phyloP scores from a whole-genome alignment of 2,329 filamentous ascomycete species.

The Fusarium longipes region DNA sequence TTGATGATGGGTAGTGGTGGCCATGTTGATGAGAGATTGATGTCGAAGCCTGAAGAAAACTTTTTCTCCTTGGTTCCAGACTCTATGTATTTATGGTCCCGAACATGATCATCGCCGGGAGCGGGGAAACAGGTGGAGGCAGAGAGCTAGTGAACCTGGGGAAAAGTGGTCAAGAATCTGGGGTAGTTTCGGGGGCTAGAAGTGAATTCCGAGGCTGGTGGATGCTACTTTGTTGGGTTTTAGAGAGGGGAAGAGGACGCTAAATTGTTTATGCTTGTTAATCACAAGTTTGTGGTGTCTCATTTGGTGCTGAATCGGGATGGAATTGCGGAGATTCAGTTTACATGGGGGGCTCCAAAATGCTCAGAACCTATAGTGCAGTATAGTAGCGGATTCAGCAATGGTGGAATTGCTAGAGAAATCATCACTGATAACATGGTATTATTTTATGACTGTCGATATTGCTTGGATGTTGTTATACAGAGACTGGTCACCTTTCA shows the following conservation, averaged over 20 bases:
- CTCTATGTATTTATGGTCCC: slow-evolving; percentile 33
- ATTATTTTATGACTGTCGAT: background rate
- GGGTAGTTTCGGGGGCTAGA: slow-evolving; percentile 28
- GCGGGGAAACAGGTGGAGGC: slow-evolving; percentile 34
- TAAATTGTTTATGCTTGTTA: background rate
- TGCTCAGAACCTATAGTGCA: background rate
- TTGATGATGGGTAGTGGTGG: slow-evolving; percentile 18
- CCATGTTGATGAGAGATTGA: background rate
- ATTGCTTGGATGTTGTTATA: background rate
- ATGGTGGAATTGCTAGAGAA: background rate
- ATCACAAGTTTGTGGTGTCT: slow-evolving; percentile 3
- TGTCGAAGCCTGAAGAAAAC: slow-evolving; percentile 1
- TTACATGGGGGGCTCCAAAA: background rate
- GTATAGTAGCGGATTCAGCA: background rate
- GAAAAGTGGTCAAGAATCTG: slow-evolving; percentile 6
- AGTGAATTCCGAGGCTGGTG: slow-evolving; percentile 24
- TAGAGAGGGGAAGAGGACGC: slow-evolving; percentile 2
- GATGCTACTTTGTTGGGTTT: slow-evolving; percentile 10
- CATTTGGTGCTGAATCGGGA: slow-evolving; percentile 12
- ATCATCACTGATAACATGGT: background rate
- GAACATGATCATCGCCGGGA: slow-evolving; percentile 27
- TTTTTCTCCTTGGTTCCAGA: slow-evolving; percentile 1
- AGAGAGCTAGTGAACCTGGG: slow-evolving; percentile 10
- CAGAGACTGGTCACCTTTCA: no score
- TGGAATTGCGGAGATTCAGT: slow-evolving; percentile 15